Conservation (phyloP, 2,329 filamentous ascomycete species). For the Rutstroemia sp. region DNA sequence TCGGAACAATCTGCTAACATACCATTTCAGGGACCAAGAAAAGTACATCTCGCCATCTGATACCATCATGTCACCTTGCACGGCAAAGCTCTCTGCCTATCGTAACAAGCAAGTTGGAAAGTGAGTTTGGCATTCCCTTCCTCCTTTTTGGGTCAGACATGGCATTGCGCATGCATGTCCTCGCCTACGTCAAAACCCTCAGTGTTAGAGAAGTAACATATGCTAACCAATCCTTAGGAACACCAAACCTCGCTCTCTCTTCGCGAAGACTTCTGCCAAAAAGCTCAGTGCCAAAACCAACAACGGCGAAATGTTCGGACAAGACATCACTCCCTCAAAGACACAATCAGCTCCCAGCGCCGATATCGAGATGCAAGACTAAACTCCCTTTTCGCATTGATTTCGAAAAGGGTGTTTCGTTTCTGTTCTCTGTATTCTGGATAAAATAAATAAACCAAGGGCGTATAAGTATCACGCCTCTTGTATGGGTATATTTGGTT, state of each 20-base stretch:
- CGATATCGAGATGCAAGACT: background rate
- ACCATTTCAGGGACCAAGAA: conserved; percentile 21
- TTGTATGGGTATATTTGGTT: background rate
- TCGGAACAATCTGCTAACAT: too few relatives aligned
- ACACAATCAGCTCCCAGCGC: background rate
- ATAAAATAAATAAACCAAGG: background rate
- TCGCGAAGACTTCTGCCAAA: conserved; percentile 58
- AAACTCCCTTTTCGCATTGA: background rate
- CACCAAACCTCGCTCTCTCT: conserved; percentile 60
- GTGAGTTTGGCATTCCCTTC: conserved; percentile 40
- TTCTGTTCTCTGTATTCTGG: background rate
- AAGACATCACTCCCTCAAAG: conserved; percentile 2
- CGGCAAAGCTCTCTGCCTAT: conserved; percentile 72
- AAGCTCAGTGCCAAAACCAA: conserved; percentile 36
- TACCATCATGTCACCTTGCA: conserved; percentile 80
- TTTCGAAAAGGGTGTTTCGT: background rate
- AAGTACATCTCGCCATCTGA: conserved; percentile 77
- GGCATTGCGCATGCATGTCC: background rate
- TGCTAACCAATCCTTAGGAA: conserved; percentile 33
- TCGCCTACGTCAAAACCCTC: background rate
- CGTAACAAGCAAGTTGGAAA: conserved; percentile 75
- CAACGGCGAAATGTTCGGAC: conserved; percentile 20
- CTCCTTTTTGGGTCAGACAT: background rate
- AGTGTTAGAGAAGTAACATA: background rate
- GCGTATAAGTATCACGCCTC: conserved; percentile 8